Conservation (phyloP, 495 filamentous ascomycete species). For the Neurospora intermedia region DNA sequence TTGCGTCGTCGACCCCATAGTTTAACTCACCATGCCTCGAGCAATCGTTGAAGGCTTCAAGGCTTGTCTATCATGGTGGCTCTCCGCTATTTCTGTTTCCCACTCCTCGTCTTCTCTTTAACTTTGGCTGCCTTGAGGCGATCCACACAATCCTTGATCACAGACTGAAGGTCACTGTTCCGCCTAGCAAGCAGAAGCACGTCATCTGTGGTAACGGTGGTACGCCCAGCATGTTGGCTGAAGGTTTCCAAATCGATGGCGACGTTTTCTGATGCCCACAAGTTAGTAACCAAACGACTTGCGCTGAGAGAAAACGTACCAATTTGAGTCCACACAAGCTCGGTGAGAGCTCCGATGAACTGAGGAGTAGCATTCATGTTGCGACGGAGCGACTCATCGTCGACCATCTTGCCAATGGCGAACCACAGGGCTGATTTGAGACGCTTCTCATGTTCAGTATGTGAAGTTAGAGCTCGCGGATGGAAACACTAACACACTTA, state of each 20-base stretch:
- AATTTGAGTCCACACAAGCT: slow-evolving; percentile 85
- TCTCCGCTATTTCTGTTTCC: not conserved
- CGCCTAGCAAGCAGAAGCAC: slow-evolving; percentile 77
- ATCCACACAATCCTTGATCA: slow-evolving; percentile 59
- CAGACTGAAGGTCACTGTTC: slow-evolving; percentile 70
- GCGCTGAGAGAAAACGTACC: slow-evolving; percentile 33
- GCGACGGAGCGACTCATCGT: slow-evolving; percentile 66
- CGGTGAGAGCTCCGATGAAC: slow-evolving; percentile 86
- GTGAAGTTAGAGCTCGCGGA: not conserved
- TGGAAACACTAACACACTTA: not conserved
- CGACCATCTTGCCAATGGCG: slow-evolving; percentile 77
- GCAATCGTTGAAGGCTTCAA: not conserved
- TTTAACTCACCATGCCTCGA: not conserved
- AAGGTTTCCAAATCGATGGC: slow-evolving; percentile 73
- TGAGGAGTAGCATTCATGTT: slow-evolving; percentile 86
- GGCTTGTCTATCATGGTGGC: not conserved
- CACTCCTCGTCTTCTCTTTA: slow-evolving; percentile 21
- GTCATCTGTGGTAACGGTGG: slow-evolving; percentile 71
- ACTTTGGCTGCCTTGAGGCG: slow-evolving; percentile 37
- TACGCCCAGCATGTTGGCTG: slow-evolving; percentile 77
- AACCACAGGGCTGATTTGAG: slow-evolving; percentile 94
- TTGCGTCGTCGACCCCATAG: not conserved
- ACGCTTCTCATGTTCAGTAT: slow-evolving; percentile 38
- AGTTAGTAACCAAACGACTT: not conserved
- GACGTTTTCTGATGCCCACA: slow-evolving; percentile 47